Evolutionary conservation across 73 alveolate genomes (phyloP).

Genomic region (Paramecium biaurelia): DNA sequence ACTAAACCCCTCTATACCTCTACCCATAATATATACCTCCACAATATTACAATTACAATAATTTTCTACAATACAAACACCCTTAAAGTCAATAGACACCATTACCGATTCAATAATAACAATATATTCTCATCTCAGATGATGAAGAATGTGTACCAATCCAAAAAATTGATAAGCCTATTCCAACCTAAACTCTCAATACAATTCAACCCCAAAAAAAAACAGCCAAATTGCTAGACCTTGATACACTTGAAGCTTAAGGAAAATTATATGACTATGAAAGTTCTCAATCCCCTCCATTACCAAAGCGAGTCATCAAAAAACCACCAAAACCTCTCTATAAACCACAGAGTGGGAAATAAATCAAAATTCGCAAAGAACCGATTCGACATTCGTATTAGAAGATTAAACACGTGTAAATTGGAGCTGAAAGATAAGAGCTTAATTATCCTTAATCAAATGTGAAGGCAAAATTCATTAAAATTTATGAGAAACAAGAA

Average conservation of each 20-base stretch:
- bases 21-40: not conserved
- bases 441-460: not conserved
- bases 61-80: not conserved
- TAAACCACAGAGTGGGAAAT: not conserved
- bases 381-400: not conserved
- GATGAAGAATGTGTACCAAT: not conserved
- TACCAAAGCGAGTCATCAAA: not conserved
- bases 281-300: not conserved
- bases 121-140: not conserved
- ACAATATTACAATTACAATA: not conserved
- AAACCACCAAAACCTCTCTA: not conserved
- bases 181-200: not conserved
- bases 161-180: not conserved
- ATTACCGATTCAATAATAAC: not conserved
- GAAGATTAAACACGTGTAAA: not conserved
- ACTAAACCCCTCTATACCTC: not conserved
- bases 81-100: not conserved
- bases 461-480: not conserved
- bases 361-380: not conserved
- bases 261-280: not conserved
- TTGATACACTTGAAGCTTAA: not conserved
- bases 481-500: not conserved
- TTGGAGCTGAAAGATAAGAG: not conserved
- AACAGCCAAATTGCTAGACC: not conserved
- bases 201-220: not conserved